phyloP scores from a whole-genome alignment of 2,329 filamentous ascomycete genomes.

The Tolypocladium nubicola region DNA sequence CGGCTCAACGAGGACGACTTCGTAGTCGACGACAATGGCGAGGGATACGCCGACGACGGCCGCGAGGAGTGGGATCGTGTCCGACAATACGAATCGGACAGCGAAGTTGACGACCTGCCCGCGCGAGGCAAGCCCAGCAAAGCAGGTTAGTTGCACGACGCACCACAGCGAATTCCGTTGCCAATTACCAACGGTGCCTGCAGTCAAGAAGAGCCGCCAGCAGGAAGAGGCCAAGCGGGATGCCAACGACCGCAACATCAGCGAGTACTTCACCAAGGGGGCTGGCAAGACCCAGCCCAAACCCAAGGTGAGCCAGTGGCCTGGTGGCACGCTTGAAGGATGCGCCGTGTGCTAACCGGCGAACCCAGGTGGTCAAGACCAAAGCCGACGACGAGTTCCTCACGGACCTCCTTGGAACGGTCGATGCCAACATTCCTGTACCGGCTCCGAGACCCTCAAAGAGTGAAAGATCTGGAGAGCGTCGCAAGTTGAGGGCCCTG shows the following conservation, averaged over 20 bases:
- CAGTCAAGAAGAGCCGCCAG: slow-evolving; percentile 79
- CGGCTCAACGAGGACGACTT: slow-evolving; percentile 93
- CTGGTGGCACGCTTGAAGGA: neutral
- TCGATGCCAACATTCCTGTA: slow-evolving; percentile 61
- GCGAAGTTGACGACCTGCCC: slow-evolving; percentile 38
- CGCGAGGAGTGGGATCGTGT: slow-evolving; percentile 86
- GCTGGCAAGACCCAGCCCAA: slow-evolving; percentile 58
- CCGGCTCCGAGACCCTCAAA: slow-evolving; percentile 46
- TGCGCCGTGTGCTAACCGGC: slow-evolving; percentile 1
- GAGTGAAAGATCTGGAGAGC: slow-evolving; percentile 61
- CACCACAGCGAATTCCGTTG: neutral
- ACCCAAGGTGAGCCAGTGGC: slow-evolving; percentile 51
- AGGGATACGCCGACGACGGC: slow-evolving; percentile 93
- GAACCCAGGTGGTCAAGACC: slow-evolving; percentile 56
- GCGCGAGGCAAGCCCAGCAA: slow-evolving; percentile 38
- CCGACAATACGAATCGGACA: slow-evolving; percentile 60
- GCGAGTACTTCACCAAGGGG: slow-evolving; percentile 85
- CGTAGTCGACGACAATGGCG: slow-evolving; percentile 95
- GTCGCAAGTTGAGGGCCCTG: slow-evolving; percentile 68
- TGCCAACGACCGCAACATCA: slow-evolving; percentile 83
- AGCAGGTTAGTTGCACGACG: slow-evolving; percentile 27
- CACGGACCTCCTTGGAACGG: slow-evolving; percentile 71
- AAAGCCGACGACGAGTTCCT: slow-evolving; percentile 87
- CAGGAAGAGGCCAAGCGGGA: slow-evolving; percentile 79
- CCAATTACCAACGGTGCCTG: slow-evolving; percentile 1